phyloP scores from a whole-genome alignment of 352 stramenopile species.

The Phytopythium mirpurense region DNA sequence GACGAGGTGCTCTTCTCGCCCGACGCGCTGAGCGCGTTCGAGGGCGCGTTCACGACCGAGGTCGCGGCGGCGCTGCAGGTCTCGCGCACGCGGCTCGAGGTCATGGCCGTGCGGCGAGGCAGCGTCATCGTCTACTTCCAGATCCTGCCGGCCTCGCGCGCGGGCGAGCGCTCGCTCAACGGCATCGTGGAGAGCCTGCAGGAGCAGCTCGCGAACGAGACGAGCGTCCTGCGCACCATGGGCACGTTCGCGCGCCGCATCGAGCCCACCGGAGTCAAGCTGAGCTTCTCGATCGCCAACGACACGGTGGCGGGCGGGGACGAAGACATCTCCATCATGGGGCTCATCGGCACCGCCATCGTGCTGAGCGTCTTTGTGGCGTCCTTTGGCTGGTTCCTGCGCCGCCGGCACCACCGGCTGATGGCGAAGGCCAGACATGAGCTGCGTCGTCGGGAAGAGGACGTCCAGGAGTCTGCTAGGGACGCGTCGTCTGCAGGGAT shows the following conservation, averaged over 20 bases:
- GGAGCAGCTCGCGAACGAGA: slow-evolving; percentile 39
- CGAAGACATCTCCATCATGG: slow-evolving; percentile 62
- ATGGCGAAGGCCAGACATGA: slow-evolving; percentile 12
- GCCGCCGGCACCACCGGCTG: slow-evolving; percentile 47
- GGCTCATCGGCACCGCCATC: slow-evolving; percentile 50
- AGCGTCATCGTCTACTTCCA: slow-evolving; percentile 68
- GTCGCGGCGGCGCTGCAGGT: slow-evolving; percentile 58
- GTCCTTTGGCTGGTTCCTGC: slow-evolving; percentile 52
- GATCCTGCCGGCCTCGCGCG: slow-evolving; percentile 51
- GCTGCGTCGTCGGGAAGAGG: slow-evolving; percentile 3
- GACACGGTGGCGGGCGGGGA: slow-evolving; percentile 50
- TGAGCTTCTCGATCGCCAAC: slow-evolving; percentile 66
- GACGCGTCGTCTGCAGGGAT: slow-evolving; percentile 24
- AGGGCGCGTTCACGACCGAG: slow-evolving; percentile 61
- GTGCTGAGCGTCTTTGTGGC: slow-evolving; percentile 57
- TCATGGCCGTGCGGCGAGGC: slow-evolving; percentile 44
- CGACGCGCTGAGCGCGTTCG: slow-evolving; percentile 45
- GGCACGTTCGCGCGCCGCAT: slow-evolving; percentile 64
- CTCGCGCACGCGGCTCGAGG: slow-evolving; percentile 42
- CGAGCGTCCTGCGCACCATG: slow-evolving; percentile 54
- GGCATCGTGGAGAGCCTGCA: slow-evolving; percentile 63
- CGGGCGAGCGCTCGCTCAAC: slow-evolving; percentile 57
- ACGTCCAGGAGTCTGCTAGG: slow-evolving; percentile 9
- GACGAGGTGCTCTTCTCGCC: slow-evolving; percentile 67
- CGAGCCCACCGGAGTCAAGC: slow-evolving; percentile 49